A percentile compares a stretch with the other conserved stretches of the same genome.
These are phyloP conservation scores for Pleurotus salmoneostramineus DNA, from an alignment of 768 basidiomycete species.

Conservation along the genomic window DNA sequence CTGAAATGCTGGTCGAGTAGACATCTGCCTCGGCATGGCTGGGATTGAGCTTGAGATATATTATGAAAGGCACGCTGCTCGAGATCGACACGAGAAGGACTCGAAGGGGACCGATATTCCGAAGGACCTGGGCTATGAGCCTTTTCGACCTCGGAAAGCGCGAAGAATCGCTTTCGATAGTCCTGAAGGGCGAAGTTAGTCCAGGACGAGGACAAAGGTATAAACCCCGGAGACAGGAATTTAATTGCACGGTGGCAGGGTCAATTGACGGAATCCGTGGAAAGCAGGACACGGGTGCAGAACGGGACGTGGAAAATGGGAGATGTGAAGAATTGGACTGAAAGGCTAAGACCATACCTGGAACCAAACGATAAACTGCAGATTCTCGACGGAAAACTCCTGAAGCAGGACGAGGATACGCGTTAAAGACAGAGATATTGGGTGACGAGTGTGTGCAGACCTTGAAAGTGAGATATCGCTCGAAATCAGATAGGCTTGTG, in stretches of 20 bases:
- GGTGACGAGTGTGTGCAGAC: conserved; percentile 8
- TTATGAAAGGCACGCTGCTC: not conserved
- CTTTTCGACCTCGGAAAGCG: conserved; percentile 17
- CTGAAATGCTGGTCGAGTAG: not conserved
- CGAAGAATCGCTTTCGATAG: conserved; percentile 30
- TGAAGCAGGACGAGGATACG: conserved; percentile 17
- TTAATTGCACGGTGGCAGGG: conserved; percentile 5
- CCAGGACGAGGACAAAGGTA: not conserved
- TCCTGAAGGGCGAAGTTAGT: conserved; percentile 17
- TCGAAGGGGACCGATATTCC: conserved; percentile 18
- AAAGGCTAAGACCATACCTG: conserved; percentile 14
- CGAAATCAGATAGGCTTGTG: conserved; percentile 24
- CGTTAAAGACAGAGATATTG: conserved; percentile 15
- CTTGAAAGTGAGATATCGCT: conserved; percentile 21
- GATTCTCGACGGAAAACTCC: conserved; percentile 27
- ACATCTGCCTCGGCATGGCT: conserved; percentile 1
- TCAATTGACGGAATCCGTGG: not conserved
- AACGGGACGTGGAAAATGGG: not conserved
- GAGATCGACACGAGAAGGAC: conserved; percentile 18
- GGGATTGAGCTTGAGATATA: not conserved
- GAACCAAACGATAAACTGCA: conserved; percentile 33
- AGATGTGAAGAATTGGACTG: not conserved
- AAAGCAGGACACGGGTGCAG: not conserved
- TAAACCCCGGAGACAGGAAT: not conserved
- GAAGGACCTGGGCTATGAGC: conserved; percentile 7